phyloP scores from a whole-genome alignment of 2,329 filamentous ascomycete species.

The Hymenoscyphus fructigenus region DNA sequence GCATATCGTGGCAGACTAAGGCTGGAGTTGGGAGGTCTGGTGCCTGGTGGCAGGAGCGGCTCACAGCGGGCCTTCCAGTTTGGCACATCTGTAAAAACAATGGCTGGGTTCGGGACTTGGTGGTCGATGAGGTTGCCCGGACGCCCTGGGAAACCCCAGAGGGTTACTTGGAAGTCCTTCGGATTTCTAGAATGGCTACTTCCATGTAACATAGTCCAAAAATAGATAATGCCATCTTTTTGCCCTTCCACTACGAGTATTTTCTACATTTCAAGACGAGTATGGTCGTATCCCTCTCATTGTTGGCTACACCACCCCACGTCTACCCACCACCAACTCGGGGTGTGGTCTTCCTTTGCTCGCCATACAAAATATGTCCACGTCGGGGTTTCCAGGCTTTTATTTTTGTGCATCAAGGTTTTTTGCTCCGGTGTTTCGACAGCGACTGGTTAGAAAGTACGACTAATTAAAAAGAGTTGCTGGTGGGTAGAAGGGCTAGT shows the following conservation, averaged over 20 bases:
- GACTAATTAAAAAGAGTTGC: too few species aligned
- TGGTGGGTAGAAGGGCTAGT: too few species aligned
- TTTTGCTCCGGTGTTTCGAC: too few species aligned
- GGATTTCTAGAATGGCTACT: neutral
- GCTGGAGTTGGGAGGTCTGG: neutral
- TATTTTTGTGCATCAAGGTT: too few species aligned
- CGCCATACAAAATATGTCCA: too few species aligned
- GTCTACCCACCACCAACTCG: too few species aligned
- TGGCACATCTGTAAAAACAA: neutral
- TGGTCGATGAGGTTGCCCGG: neutral
- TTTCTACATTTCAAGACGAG: neutral
- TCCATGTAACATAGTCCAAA: neutral
- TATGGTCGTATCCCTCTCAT: too few species aligned
- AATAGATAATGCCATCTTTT: neutral
- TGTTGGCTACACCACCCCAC: too few species aligned
- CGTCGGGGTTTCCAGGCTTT: too few species aligned
- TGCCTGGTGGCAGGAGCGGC: neutral
- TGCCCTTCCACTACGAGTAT: neutral
- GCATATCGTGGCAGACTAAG: conserved; percentile 7
- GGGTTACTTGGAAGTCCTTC: neutral
- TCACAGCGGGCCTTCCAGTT: neutral
- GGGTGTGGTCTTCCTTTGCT: too few species aligned
- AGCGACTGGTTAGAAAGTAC: too few species aligned
- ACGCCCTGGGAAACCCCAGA: neutral
- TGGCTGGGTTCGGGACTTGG: neutral